Evolutionary conservation across 2,329 filamentous ascomycete species (phyloP), one percentile per base, ranked within the genome.

Genomic region (Rhinocladiella similis): DNA sequence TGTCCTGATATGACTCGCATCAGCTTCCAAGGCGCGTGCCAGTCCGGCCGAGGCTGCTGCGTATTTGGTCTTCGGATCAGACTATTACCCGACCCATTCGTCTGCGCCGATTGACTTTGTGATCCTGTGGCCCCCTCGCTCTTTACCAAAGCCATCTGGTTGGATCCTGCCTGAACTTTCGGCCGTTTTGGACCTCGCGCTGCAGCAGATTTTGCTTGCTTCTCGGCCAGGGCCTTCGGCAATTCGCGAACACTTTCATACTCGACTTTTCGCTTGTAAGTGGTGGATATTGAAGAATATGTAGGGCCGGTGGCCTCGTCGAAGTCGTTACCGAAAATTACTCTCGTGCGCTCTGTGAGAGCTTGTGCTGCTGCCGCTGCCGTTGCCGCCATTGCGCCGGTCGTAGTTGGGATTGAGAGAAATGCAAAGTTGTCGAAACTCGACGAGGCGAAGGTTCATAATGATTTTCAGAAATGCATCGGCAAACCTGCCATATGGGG

Each of bases 11-110:
- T 96, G 60, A 99, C 95, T 59, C 94, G 85, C 88, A 96, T 95
- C 58, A 97, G 80, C 81, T 97, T 97, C 94, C 95, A 99, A 12
- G 95, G 95, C 59, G 92, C 85, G 72, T 99, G 94, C 94, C 94
- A 99, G 56, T 97, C 88, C 1, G 95, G 95, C 71, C 87, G 91
- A 55, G 86, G 80, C 65, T 87, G 85, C 65, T 83, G 78, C 53
- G 87, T 82, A 14, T 82, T 83, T 41, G 86, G 83, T 65, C 84
- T 80, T 56, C 84, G 77, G 16, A 88, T 82, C 54, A 89, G 49
- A 57, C 60, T 61, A 70, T 74, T 72, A 70, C 70, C 69, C 16
- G 59, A 65, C 66, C 75, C 69, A 60, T 67, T 67, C 61, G 64
- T 65, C 72, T 70, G 46, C 66, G 68, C 22, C 42, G 51, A 52